A percentile compares a stretch with the other conserved stretches of the same genome.
These are phyloP conservation scores for Colletotrichum sublineola DNA, from an alignment of 2,329 filamentous ascomycete species.

Conservation along the genomic window DNA sequence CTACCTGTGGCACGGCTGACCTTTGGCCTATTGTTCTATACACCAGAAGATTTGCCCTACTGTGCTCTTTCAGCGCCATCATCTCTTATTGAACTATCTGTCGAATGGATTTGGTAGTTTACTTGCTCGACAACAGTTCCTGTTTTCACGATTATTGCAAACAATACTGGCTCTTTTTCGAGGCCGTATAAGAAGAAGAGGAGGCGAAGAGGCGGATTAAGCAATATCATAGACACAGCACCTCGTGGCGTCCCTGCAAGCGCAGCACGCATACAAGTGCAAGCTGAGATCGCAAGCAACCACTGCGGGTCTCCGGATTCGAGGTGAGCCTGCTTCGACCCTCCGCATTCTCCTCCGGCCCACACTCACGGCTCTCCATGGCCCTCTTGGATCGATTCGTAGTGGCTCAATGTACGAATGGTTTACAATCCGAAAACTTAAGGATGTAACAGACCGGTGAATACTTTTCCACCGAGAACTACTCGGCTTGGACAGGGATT, in stretches of 20 bases:
- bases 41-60: background rate
- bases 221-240: background rate
- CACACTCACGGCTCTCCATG: background rate
- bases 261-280: slow-evolving; percentile 2
- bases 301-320: background rate
- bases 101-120: background rate
- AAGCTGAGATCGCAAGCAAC: background rate
- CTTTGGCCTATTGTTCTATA: too few species aligned
- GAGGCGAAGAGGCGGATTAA: background rate
- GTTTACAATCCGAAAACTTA: background rate
- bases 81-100: background rate
- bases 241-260: background rate
- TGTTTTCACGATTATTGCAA: too few species aligned
- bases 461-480: slow-evolving; percentile 13
- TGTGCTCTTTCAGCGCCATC: background rate
- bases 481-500: slow-evolving; percentile 17
- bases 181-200: background rate
- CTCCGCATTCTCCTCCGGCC: background rate
- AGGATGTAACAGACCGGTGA: background rate
- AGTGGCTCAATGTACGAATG: background rate
- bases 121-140: background rate
- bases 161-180: background rate
- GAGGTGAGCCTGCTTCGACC: background rate
- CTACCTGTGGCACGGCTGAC: slow-evolving; percentile 15
- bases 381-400: background rate